phyloP scores from a whole-genome alignment of 106 monocot genomes.

The Alisma plantagoaquatica region DNA sequence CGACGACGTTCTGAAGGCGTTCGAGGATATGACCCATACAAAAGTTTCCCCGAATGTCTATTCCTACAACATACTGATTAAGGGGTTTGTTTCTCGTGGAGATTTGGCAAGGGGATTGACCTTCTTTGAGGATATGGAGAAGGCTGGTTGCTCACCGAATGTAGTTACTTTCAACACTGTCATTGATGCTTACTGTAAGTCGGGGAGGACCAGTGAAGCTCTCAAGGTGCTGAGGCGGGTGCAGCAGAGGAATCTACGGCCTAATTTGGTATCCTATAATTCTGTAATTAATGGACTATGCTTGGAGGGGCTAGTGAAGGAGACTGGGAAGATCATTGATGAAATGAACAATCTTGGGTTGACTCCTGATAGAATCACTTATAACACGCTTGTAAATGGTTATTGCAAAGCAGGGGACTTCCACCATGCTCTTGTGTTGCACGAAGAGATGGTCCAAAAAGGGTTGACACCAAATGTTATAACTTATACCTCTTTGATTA shows the following conservation, averaged over 20 bases:
- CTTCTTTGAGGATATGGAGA: slow-evolving; percentile 41
- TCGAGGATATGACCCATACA: slow-evolving; percentile 22
- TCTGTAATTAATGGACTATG: slow-evolving; percentile 58
- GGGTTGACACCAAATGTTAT: slow-evolving; percentile 58
- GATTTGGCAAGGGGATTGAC: slow-evolving; percentile 23
- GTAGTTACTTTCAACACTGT: slow-evolving; percentile 71
- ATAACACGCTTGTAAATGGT: slow-evolving; percentile 67
- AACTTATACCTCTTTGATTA: slow-evolving; percentile 64
- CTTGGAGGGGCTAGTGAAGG: slow-evolving; percentile 27
- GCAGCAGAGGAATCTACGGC: slow-evolving; percentile 23
- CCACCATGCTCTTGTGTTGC: slow-evolving; percentile 50
- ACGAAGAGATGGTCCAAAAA: slow-evolving; percentile 46
- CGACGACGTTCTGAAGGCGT: slow-evolving; percentile 15
- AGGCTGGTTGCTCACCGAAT: slow-evolving; percentile 47
- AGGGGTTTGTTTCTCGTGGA: slow-evolving; percentile 36
- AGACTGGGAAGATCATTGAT: slow-evolving; percentile 37
- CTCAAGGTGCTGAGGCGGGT: slow-evolving; percentile 25
- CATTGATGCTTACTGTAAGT: slow-evolving; percentile 38
- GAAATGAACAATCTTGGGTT: slow-evolving; percentile 53
- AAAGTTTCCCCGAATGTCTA: slow-evolving; percentile 49
- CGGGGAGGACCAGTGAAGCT: slow-evolving; percentile 22
- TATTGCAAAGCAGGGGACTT: slow-evolving; percentile 60
- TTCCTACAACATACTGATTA: slow-evolving; percentile 73
- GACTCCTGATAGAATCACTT: slow-evolving; percentile 46
- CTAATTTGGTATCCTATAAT: slow-evolving; percentile 64